Base-by-base conservation (phyloP, 331 rosid genomes). In the Malus hybrid region DNA sequence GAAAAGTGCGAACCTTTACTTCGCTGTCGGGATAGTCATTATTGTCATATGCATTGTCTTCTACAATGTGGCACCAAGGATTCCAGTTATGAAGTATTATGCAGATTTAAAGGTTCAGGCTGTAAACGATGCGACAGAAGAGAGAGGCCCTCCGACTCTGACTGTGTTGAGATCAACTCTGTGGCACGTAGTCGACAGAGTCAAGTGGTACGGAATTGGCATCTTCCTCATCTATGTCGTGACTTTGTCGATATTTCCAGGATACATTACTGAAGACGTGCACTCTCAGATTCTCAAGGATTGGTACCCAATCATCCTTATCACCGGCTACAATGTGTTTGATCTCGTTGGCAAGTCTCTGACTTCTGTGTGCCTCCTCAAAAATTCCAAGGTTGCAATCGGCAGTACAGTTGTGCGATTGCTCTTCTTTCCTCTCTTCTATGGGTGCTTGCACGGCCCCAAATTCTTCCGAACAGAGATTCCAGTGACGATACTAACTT, bases 241-340 rank as follows among this genome's bases (percentile, higher is more conserved):
- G 82, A 93, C 98, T 56, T 80, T 93, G 44, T 71, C 97, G 5
- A 93, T 93, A 78, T 93, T 90, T 85, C 97, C 98, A 0, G 98
- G 98, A 61, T 93, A 82, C 87, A 85, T 93, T 13, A 93, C 98
- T 9, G 96, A 93, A 77, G 98, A 93, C 80, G 98, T 93, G 52
- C 94, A 90, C 81, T 93, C 96, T 68, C 60, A 82, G 75, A 64
- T 86, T 59, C 88, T 93, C 27, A 86, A 86, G 84, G 97, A 93
- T 77, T 93, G 97, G 98, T 91, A 91, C 70, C 48, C 98, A 0
- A 13, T 93, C 77, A 70, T 91, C 59, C 91, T 93, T 19, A 93
- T 93, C 56, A 34, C 93, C 1, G 67, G 82, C 81, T 93, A 72
- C 83, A 93, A 93, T 65, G 90, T 91, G 77, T 91, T 88, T 57